phyloP scores from a whole-genome alignment of 768 basidiomycete genomes.

The Boletus coccyginus region DNA sequence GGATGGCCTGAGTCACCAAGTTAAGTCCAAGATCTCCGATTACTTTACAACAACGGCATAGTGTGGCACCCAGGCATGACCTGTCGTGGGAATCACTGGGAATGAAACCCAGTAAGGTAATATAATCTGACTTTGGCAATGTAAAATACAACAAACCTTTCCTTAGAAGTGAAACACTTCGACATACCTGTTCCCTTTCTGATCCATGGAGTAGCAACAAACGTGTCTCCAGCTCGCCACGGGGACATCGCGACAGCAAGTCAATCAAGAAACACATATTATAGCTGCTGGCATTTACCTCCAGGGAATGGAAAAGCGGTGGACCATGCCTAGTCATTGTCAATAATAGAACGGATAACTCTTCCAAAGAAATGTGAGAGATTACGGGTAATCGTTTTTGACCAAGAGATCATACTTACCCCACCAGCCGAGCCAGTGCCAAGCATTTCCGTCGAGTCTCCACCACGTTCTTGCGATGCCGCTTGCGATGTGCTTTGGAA shows the following conservation, averaged over 20 bases:
- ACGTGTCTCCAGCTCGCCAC: not conserved
- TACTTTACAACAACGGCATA: not conserved
- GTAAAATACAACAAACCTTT: not conserved
- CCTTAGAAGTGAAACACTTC: not conserved
- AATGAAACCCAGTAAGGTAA: not conserved
- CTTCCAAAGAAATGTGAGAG: not conserved
- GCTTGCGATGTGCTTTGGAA: not conserved
- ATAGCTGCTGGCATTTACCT: not conserved
- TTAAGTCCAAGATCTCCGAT: not conserved
- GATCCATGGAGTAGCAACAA: not conserved
- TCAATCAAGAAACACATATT: not conserved
- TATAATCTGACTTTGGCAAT: not conserved
- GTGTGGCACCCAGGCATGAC: constrained; percentile 8
- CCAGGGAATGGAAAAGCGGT: no score
- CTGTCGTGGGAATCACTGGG: not conserved
- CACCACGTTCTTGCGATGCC: no score
- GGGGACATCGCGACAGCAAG: not conserved
- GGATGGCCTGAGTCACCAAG: not conserved
- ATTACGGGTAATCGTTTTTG: not conserved
- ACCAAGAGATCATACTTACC: not conserved
- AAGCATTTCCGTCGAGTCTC: not conserved
- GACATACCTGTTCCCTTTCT: not conserved
- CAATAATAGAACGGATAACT: not conserved
- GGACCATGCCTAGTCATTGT: not conserved
- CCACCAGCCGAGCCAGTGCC: not conserved